Evolutionary conservation across 1,139 yeast species (phyloP).

Genomic region (Hansenula lynferdii): DNA sequence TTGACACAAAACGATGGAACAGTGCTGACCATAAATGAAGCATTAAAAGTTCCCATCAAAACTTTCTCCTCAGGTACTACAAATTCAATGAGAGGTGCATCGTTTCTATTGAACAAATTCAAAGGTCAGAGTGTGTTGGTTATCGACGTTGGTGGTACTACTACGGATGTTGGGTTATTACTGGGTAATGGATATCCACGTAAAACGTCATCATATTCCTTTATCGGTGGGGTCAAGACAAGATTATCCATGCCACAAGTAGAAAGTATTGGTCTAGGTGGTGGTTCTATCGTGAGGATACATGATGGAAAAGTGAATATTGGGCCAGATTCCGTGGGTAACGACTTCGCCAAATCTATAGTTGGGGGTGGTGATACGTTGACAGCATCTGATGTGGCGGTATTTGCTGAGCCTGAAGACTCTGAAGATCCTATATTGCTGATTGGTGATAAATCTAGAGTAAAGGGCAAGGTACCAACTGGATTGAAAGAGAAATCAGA

Average conservation of each 20-base stretch:
- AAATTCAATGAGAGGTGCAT: conserved; percentile 41
- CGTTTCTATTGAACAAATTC: conserved; percentile 27
- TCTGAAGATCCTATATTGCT: conserved; percentile 7
- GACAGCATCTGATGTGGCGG: conserved; percentile 32
- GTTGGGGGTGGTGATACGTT: conserved; percentile 31
- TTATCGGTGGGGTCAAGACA: conserved; percentile 38
- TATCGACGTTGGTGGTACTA: conserved; percentile 37
- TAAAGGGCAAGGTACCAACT: background rate
- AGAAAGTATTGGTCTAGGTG: conserved; percentile 38
- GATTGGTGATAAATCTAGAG: background rate
- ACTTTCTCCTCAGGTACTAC: conserved; percentile 40
- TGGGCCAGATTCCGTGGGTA: conserved; percentile 34
- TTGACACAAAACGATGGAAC: conserved; percentile 36
- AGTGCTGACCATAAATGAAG: conserved; percentile 29
- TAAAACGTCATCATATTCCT: conserved; percentile 33
- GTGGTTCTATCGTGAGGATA: conserved; percentile 36
- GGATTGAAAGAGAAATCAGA: background rate
- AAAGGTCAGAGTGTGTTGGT: conserved; percentile 26
- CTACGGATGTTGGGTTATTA: conserved; percentile 35
- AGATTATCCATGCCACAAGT: conserved; percentile 41
- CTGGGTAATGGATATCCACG: conserved; percentile 36
- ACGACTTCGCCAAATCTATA: conserved; percentile 24
- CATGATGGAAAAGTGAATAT: conserved; percentile 7
- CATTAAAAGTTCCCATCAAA: conserved; percentile 30
- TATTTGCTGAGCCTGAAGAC: conserved; percentile 6